A percentile compares a stretch with the other conserved stretches of the same genome.
Conservation (phyloP, 305 asterid genomes). For the Fraxinus sp. region DNA sequence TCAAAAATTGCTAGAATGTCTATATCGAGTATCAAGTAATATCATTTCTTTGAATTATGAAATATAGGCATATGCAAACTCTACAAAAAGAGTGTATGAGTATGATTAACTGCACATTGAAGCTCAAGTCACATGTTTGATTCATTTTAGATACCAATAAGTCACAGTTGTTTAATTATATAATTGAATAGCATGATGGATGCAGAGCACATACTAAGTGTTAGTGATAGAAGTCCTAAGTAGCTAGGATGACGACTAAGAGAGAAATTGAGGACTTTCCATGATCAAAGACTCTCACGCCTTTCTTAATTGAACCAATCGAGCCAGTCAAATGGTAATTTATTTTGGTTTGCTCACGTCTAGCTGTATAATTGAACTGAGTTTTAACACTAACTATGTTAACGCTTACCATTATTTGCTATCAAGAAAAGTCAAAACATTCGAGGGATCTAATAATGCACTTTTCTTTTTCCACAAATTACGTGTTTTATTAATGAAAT, state of each 20-base stretch:
- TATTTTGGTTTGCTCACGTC: neutral
- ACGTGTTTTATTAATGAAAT: neutral
- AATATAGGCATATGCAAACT: neutral
- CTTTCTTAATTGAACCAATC: neutral
- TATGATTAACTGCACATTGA: neutral
- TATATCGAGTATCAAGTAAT: neutral
- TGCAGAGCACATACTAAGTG: neutral
- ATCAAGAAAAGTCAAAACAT: neutral
- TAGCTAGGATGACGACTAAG: neutral
- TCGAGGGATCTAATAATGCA: neutral
- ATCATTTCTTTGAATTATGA: neutral
- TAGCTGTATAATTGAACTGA: neutral
- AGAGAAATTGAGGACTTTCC: neutral
- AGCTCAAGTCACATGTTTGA: neutral
- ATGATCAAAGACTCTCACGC: neutral
- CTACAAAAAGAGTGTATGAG: neutral
- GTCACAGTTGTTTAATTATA: neutral
- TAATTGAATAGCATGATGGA: neutral
- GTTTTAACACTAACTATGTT: neutral
- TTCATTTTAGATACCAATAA: neutral
- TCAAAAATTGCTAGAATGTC: neutral
- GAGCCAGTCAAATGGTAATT: neutral
- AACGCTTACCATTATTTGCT: neutral
- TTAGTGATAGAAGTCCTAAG: neutral
- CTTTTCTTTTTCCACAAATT: neutral